Percentiles rank a stretch among this genome's conserved stretches.
Evolutionary conservation across 805 yeast genomes (phyloP).

Genomic region (Ogataea pignaliae): DNA sequence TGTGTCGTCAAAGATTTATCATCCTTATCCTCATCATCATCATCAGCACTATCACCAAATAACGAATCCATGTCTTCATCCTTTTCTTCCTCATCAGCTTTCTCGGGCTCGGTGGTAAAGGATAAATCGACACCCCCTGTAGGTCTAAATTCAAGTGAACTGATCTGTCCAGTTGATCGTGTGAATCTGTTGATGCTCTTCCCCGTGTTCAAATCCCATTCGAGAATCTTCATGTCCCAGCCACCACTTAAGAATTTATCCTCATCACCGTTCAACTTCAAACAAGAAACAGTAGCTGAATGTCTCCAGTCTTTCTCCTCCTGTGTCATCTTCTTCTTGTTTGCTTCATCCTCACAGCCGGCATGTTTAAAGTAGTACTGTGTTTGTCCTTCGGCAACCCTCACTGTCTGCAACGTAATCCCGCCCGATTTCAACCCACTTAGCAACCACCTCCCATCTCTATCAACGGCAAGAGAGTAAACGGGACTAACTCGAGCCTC

Average conservation of each 20-base stretch:
- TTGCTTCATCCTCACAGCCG: background rate
- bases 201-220: constrained; percentile 88
- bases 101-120: constrained; percentile 6
- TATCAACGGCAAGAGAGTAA: constrained; percentile 78
- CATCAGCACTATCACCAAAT: constrained; percentile 43
- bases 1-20: constrained; percentile 15
- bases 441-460: constrained; percentile 77
- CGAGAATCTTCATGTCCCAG: constrained; percentile 79
- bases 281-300: constrained; percentile 66
- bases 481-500: constrained; percentile 78
- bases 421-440: constrained; percentile 86
- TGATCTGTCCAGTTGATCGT: constrained; percentile 72
- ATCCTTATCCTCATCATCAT: constrained; percentile 14
- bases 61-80: constrained; percentile 40
- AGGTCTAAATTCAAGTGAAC: constrained; percentile 71
- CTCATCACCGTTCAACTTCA: constrained; percentile 60
- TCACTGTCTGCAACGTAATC: constrained; percentile 73
- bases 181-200: constrained; percentile 40
- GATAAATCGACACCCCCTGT: constrained; percentile 42
- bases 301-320: constrained; percentile 41
- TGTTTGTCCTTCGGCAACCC: constrained; percentile 77
- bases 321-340: background rate
- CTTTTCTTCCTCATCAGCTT: constrained; percentile 17
- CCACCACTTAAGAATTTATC: constrained; percentile 70
- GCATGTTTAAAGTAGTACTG: constrained; percentile 60